These are phyloP conservation scores for Linderniella brevidens DNA, from an alignment of 257 asterid species.

Conservation along the genomic window DNA sequence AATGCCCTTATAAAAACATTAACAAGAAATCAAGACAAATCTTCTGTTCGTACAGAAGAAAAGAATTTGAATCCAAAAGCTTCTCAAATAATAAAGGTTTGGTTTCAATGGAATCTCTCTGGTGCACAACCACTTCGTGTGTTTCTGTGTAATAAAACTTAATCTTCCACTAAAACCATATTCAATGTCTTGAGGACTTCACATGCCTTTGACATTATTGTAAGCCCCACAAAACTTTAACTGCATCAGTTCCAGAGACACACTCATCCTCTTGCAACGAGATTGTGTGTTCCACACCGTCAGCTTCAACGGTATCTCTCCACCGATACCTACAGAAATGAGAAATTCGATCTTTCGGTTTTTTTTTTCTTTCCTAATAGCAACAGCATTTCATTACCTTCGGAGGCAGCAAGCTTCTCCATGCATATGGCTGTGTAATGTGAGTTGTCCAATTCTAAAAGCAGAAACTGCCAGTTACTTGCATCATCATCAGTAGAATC, in stretches of 20 bases:
- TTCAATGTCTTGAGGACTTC: too few relatives aligned
- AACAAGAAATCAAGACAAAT: too few relatives aligned
- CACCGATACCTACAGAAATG: conserved; percentile 18
- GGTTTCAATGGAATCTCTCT: too few relatives aligned
- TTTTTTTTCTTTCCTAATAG: conserved; percentile 1
- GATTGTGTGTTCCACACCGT: conserved; percentile 69
- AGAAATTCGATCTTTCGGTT: too few relatives aligned
- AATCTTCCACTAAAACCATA: too few relatives aligned
- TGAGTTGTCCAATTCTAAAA: conserved; percentile 53
- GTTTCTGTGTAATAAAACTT: too few relatives aligned
- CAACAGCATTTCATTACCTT: conserved; percentile 28
- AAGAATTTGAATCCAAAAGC: too few relatives aligned
- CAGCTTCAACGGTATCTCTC: conserved; percentile 25
- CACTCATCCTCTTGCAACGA: conserved; percentile 43
- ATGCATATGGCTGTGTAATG: conserved; percentile 78
- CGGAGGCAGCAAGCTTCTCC: conserved; percentile 17
- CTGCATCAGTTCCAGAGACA: conserved; percentile 59
- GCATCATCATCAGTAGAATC: conserved; percentile 31
- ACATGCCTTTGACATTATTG: too few relatives aligned
- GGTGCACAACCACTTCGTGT: too few relatives aligned
- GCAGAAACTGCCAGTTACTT: conserved; percentile 49
- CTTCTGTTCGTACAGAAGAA: too few relatives aligned
- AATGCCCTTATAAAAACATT: too few relatives aligned
- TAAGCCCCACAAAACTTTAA: conserved; percentile 26
- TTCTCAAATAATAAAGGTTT: too few relatives aligned